Percentiles rank a stretch among this genome's conserved stretches.
Evolutionary conservation across 192 early-diverging fungal genomes (phyloP).

Genomic region (Mortierella claussenii): DNA sequence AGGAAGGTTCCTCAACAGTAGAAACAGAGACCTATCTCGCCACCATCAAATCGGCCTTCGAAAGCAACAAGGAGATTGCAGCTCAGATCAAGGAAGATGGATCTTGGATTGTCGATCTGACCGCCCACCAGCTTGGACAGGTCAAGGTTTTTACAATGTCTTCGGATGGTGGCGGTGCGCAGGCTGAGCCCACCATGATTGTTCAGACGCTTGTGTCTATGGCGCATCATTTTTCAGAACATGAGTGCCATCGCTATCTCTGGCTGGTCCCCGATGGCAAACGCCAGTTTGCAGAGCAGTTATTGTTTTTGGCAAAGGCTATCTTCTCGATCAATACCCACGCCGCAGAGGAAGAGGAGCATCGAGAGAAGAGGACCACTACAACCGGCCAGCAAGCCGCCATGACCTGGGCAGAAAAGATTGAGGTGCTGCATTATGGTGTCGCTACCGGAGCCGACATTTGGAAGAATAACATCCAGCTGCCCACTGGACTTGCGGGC

Average conservation of each 20-base stretch:
- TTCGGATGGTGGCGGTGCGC: neutral
- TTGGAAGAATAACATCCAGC: neutral
- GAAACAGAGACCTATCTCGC: neutral
- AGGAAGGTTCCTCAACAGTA: neutral
- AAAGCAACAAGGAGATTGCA: neutral
- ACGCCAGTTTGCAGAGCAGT: conserved; percentile 33
- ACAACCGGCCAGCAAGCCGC: neutral
- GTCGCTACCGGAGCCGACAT: conserved; percentile 8
- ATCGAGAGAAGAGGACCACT: too few species aligned
- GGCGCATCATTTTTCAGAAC: conserved; percentile 12
- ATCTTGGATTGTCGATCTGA: conserved; percentile 21
- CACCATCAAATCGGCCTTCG: conserved; percentile 2
- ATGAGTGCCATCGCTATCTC: conserved; percentile 20
- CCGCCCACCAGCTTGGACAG: conserved; percentile 10
- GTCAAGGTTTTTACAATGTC: conserved; percentile 18
- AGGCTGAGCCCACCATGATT: conserved; percentile 12
- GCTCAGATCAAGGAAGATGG: conserved; percentile 13
- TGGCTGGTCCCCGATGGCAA: conserved; percentile 36
- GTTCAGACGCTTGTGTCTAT: conserved; percentile 8
- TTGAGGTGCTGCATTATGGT: conserved; percentile 27
- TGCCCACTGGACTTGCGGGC: neutral
- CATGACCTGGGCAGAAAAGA: conserved; percentile 12
- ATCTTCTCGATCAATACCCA: neutral
- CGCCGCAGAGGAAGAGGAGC: neutral
- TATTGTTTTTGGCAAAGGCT: conserved; percentile 7